phyloP scores from a whole-genome alignment of 73 alveolate genomes.

The Paramecium primaurelia region DNA sequence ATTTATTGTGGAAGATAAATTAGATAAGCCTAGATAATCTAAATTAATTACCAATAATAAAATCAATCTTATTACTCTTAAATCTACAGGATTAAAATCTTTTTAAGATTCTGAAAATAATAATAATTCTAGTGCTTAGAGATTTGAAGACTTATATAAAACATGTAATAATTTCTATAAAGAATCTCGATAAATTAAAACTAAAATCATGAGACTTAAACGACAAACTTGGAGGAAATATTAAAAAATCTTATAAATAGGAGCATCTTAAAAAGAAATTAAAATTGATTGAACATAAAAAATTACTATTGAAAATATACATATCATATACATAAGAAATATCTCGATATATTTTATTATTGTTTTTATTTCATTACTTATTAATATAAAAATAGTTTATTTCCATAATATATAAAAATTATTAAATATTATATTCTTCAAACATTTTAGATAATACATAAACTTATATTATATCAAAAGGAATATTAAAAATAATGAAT shows the following conservation, averaged over 20 bases:
- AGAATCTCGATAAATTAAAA: conserved; percentile 3
- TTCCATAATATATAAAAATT: no score
- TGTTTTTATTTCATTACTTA: no score
- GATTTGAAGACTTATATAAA: background rate
- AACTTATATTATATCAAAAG: no score
- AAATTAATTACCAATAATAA: background rate
- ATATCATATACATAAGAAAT: background rate
- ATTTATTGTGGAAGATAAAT: background rate
- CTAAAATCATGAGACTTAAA: background rate
- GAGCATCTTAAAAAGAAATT: background rate
- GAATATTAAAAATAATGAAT: no score
- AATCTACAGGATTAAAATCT: background rate
- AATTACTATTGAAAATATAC: background rate
- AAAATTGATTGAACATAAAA: background rate
- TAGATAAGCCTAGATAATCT: background rate
- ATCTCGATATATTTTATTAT: background rate
- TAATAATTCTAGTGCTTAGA: background rate
- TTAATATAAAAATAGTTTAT: no score
- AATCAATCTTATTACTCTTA: background rate
- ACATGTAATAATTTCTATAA: background rate
- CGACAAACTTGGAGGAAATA: background rate
- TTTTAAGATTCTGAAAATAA: background rate
- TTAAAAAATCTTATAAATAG: background rate
- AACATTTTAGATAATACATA: no score
- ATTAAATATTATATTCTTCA: no score